Evolutionary conservation across 2,329 filamentous ascomycete genomes (phyloP).

Genomic region (Fonsecaea nubica): DNA sequence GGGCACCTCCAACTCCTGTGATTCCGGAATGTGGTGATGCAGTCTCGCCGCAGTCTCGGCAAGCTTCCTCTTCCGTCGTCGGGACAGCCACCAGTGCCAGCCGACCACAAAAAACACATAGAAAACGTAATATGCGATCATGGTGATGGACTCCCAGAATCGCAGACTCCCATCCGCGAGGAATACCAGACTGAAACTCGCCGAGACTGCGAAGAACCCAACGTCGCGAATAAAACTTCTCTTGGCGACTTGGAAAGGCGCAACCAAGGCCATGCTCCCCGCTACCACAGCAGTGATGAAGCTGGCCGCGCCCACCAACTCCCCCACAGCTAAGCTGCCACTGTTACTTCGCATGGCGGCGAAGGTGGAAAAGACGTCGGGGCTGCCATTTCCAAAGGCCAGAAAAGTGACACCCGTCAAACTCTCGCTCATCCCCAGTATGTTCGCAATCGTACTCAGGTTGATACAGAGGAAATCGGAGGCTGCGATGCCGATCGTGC

Average conservation of each 20-base stretch:
- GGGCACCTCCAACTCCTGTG: constrained; percentile 65
- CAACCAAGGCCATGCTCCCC: constrained; percentile 95
- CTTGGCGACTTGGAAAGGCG: constrained; percentile 88
- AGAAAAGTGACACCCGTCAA: constrained; percentile 95
- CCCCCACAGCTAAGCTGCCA: constrained; percentile 93
- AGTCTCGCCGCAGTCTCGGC: constrained; percentile 75
- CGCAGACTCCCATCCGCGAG: constrained; percentile 82
- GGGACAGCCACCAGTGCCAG: constrained; percentile 86
- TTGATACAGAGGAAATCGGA: constrained; percentile 99
- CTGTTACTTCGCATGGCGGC: constrained; percentile 97
- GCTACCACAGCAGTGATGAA: constrained; percentile 98
- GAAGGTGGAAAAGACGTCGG: constrained; percentile 98
- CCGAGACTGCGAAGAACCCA: constrained; percentile 86
- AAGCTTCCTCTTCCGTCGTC: constrained; percentile 66
- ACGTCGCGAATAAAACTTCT: constrained; percentile 92
- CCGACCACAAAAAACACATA: constrained; percentile 87
- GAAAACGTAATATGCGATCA: constrained; percentile 90
- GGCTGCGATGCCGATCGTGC: constrained; percentile 94
- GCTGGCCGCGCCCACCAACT: constrained; percentile 90
- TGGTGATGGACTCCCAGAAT: constrained; percentile 85
- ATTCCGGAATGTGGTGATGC: constrained; percentile 69
- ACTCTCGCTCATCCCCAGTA: constrained; percentile 93
- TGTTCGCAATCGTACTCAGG: constrained; percentile 85
- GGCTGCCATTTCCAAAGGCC: constrained; percentile 96
- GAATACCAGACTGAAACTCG: constrained; percentile 85